Evolutionary conservation across 805 yeast species (phyloP).

Genomic region (Naumovozyma castellii): DNA sequence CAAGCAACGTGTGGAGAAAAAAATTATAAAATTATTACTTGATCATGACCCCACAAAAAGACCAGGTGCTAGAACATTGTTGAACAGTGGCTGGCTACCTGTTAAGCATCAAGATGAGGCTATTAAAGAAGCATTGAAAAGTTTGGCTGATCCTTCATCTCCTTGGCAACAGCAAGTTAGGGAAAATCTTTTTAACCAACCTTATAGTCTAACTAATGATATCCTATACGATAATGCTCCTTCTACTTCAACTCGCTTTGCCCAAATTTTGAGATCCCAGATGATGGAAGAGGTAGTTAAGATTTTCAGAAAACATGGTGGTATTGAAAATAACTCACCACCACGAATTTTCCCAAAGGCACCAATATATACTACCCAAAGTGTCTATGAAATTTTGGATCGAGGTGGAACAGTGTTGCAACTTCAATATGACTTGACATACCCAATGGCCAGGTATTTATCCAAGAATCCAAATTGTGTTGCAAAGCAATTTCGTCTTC

Average conservation of each 20-base stretch:
- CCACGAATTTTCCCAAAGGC: slow-evolving; percentile 74
- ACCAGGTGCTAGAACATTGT: slow-evolving; percentile 68
- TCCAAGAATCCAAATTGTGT: slow-evolving; percentile 45
- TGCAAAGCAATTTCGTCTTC: slow-evolving; percentile 60
- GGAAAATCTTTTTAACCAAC: slow-evolving; percentile 74
- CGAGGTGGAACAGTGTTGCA: slow-evolving; percentile 81
- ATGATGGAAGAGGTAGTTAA: slow-evolving; percentile 51
- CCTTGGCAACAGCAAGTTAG: slow-evolving; percentile 93
- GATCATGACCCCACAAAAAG: slow-evolving; percentile 72
- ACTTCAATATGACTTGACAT: slow-evolving; percentile 77
- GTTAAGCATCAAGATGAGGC: slow-evolving; percentile 84
- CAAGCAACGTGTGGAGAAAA: slow-evolving; percentile 48
- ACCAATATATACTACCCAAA: slow-evolving; percentile 55
- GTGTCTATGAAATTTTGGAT: slow-evolving; percentile 74
- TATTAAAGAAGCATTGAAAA: slow-evolving; percentile 77
- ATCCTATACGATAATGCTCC: slow-evolving; percentile 58
- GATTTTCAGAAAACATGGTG: slow-evolving; percentile 77
- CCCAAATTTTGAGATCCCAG: slow-evolving; percentile 48
- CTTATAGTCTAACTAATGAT: slow-evolving; percentile 77
- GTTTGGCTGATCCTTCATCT: slow-evolving; percentile 80
- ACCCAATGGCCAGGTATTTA: slow-evolving; percentile 80
- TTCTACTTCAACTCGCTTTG: slow-evolving; percentile 30
- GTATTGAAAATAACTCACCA: slow-evolving; percentile 60
- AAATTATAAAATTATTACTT: slow-evolving; percentile 55
- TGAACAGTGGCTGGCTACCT: slow-evolving; percentile 77